These are phyloP conservation scores for Metarhizium sp. DNA, from an alignment of 2,329 filamentous ascomycete genomes.

Conservation along the genomic window DNA sequence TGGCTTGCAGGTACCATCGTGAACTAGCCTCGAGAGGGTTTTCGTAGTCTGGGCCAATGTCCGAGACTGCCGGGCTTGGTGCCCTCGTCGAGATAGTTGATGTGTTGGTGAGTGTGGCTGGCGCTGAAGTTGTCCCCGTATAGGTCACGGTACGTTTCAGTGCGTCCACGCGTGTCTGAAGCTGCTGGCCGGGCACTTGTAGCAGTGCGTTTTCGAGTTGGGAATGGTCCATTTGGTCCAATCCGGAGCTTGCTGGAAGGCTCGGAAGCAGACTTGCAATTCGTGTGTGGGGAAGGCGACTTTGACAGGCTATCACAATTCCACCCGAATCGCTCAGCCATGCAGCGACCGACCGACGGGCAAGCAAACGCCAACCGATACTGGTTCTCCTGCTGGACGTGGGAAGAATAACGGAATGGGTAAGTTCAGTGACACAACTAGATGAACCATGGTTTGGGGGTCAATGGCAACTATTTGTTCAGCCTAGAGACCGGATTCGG, in stretches of 20 bases:
- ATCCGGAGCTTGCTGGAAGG: not conserved
- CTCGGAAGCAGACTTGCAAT: not conserved
- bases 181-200: not conserved
- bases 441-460: not conserved
- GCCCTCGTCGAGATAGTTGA: constrained; percentile 15
- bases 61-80: constrained; percentile 20
- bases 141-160: constrained; percentile 6
- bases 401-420: not conserved
- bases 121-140: not conserved
- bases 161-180: constrained; percentile 6
- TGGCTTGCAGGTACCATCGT: constrained; percentile 32
- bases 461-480: not conserved
- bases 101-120: constrained; percentile 1
- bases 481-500: not conserved
- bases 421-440: not conserved
- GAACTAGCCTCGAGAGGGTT: constrained; percentile 34
- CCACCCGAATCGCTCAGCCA: not conserved
- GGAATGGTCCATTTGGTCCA: not conserved
- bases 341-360: not conserved
- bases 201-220: not conserved
- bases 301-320: not conserved
- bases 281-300: not conserved
- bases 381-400: not conserved
- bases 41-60: constrained; percentile 27
- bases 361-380: not conserved